Percentiles rank a stretch among this genome's conserved stretches.
Evolutionary conservation across 768 basidiomycete genomes (phyloP).

Genomic region (Dendrothele bispora): DNA sequence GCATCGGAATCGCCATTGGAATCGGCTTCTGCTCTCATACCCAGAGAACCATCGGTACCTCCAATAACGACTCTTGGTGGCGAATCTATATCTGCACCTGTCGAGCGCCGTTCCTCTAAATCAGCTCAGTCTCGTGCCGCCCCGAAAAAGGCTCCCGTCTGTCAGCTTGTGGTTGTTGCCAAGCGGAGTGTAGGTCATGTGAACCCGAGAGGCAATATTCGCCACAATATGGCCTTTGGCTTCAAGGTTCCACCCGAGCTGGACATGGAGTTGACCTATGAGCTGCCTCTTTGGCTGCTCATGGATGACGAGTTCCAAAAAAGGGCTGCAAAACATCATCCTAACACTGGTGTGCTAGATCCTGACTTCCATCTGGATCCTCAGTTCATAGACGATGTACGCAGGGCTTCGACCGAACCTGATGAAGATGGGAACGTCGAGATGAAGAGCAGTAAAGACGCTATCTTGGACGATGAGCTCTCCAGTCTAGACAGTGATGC

Average conservation of each 20-base stretch:
- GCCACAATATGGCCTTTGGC: constrained; percentile 62
- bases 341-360: too few species aligned
- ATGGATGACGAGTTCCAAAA: constrained; percentile 3
- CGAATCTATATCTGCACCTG: constrained; percentile 1
- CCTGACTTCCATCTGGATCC: too few species aligned
- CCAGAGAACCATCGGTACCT: not conserved
- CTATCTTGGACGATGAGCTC: too few species aligned
- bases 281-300: constrained; percentile 54
- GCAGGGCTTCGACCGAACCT: too few species aligned
- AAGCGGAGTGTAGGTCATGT: constrained; percentile 44
- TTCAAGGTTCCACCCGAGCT: constrained; percentile 50
- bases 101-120: constrained; percentile 3
- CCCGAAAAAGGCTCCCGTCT: constrained; percentile 18
- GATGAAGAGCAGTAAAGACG: too few species aligned
- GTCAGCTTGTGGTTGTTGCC: constrained; percentile 56
- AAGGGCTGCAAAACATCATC: not conserved
- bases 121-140: not conserved
- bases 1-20: not conserved
- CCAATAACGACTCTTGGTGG: not conserved
- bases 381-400: too few species aligned
- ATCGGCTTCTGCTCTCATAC: not conserved
- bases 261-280: constrained; percentile 48
- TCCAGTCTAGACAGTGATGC: too few species aligned
- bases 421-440: too few species aligned
- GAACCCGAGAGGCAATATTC: constrained; percentile 46